Conservation (phyloP, 2,329 filamentous ascomycete genomes). For the Botrytis paeoniae region DNA sequence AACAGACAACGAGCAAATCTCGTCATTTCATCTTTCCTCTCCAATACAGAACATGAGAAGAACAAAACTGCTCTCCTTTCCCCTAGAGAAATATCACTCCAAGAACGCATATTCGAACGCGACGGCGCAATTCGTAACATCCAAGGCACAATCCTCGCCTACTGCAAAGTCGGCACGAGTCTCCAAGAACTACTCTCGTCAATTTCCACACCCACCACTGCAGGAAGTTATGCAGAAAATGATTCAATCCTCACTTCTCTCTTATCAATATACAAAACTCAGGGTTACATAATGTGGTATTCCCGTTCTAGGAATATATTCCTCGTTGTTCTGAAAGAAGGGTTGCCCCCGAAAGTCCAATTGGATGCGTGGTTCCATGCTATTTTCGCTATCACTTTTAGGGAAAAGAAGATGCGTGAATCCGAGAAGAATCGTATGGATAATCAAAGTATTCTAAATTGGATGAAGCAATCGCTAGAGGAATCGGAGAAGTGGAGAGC, state of each 20-base stretch:
- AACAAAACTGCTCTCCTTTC: slow-evolving; percentile 46
- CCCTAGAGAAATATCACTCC: slow-evolving; percentile 60
- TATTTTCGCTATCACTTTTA: not conserved
- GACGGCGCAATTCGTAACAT: slow-evolving; percentile 50
- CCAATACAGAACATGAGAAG: not conserved
- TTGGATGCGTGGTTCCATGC: slow-evolving; percentile 63
- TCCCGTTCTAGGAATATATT: slow-evolving; percentile 45
- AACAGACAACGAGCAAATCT: slow-evolving; percentile 86
- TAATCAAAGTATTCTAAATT: not conserved
- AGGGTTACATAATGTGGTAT: slow-evolving; percentile 62
- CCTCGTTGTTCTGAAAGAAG: slow-evolving; percentile 62
- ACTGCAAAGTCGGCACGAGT: slow-evolving; percentile 52
- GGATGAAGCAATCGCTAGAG: not conserved
- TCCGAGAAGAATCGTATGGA: fast-evolving
- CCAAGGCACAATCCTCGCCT: slow-evolving; percentile 47
- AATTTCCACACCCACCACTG: slow-evolving; percentile 16
- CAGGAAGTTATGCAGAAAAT: slow-evolving; percentile 29
- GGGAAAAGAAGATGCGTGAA: fast-evolving
- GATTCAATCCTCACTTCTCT: slow-evolving; percentile 35
- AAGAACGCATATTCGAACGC: slow-evolving; percentile 34
- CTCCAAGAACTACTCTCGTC: slow-evolving; percentile 36
- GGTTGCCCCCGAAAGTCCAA: slow-evolving; percentile 48
- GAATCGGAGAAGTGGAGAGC: not conserved
- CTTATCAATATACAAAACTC: slow-evolving; percentile 48
- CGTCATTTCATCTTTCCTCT: slow-evolving; percentile 60